Conservation (phyloP, 2,329 filamentous ascomycete genomes). For the Pestalotiopsis sp. region DNA sequence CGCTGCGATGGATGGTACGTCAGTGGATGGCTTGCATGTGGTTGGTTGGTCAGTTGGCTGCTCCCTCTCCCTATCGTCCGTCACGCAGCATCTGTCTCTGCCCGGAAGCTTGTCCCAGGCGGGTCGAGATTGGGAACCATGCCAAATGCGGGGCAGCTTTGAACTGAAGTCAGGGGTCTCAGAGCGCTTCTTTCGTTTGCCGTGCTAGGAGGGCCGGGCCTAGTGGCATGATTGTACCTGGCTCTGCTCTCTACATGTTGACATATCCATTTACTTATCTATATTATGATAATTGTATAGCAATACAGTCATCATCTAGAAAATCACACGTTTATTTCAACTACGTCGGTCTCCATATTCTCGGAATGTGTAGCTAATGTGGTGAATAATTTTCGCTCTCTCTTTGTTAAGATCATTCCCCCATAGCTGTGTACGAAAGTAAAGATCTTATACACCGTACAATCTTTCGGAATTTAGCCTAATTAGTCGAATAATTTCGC, state of each 20-base stretch:
- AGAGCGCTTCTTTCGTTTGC: too few relatives aligned
- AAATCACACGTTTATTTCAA: too few relatives aligned
- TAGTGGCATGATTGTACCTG: neutral
- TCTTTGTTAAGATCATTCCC: too few relatives aligned
- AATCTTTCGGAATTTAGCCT: neutral
- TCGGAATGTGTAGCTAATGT: too few relatives aligned
- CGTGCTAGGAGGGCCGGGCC: neutral
- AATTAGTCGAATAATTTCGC: neutral
- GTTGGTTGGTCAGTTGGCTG: slow-evolving; percentile 5
- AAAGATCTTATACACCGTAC: neutral
- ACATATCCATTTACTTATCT: too few relatives aligned
- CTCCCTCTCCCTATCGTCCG: slow-evolving; percentile 10
- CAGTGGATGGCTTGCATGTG: neutral
- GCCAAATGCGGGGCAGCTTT: slow-evolving; percentile 14
- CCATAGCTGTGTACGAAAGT: too few relatives aligned
- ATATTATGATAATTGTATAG: too few relatives aligned
- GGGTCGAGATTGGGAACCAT: slow-evolving; percentile 4
- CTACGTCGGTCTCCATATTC: too few relatives aligned
- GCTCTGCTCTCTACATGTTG: neutral
- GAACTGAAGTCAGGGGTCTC: slow-evolving; percentile 6
- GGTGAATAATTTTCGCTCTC: too few relatives aligned
- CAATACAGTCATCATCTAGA: too few relatives aligned
- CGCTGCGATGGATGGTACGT: neutral
- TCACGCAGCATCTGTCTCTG: neutral
- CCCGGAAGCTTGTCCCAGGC: slow-evolving; percentile 4